A percentile compares a stretch with the other conserved stretches of the same genome.
These are phyloP conservation scores for Plasmodium inui DNA, from an alignment of 169 alveolate genomes.

Conservation along the genomic window DNA sequence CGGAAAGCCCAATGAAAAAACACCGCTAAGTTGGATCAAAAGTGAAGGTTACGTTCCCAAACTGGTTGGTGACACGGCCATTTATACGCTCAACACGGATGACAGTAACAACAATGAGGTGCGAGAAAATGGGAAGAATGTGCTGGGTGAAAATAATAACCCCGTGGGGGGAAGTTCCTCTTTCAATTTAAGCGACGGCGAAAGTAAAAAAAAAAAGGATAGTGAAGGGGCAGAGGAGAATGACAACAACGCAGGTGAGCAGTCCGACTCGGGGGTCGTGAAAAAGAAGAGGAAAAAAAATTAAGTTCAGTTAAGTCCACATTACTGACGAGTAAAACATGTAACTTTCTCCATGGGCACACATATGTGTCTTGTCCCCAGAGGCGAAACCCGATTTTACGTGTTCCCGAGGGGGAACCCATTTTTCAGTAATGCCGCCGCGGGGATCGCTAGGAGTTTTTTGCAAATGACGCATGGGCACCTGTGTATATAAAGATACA, in stretches of 20 bases:
- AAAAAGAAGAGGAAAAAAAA: conserved; percentile 56
- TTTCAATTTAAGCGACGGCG: background rate
- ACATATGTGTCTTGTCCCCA: background rate
- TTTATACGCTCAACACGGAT: conserved; percentile 74
- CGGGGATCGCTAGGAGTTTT: background rate
- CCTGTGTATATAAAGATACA: background rate
- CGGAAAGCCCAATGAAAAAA: conserved; percentile 95
- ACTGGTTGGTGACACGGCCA: conserved; percentile 84
- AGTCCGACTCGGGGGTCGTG: conserved; percentile 22
- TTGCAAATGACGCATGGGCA: background rate
- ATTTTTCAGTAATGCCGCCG: background rate
- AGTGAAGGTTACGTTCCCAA: conserved; percentile 90
- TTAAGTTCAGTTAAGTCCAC: conserved; percentile 1
- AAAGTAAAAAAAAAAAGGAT: background rate
- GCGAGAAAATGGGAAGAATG: conserved; percentile 4
- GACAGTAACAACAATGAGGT: conserved; percentile 1
- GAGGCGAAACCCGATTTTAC: background rate
- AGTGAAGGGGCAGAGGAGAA: background rate
- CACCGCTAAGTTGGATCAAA: conserved; percentile 95
- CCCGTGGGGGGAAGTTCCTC: background rate
- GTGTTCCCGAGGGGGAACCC: background rate
- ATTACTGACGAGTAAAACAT: background rate
- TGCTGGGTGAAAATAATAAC: background rate
- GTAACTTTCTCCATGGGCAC: background rate
- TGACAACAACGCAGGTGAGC: conserved; percentile 24